These are phyloP conservation scores for Euptelea pleiosperma DNA, from an alignment of 164 flowering plant genomes.

Conservation along the genomic window DNA sequence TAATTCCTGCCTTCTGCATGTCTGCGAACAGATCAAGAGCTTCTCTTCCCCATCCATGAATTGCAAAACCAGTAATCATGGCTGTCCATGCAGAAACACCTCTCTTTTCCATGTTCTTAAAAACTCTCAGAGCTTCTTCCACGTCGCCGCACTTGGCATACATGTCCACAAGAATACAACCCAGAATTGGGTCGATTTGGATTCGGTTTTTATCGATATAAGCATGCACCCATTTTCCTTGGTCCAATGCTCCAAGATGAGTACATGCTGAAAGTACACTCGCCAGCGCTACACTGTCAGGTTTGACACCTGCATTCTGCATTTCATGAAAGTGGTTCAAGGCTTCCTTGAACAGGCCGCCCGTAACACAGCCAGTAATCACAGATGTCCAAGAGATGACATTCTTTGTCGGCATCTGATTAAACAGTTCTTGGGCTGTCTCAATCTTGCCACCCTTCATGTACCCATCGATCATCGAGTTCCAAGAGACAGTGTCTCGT, in stretches of 20 bases:
- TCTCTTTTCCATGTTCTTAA: slow-evolving; percentile 22
- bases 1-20: slow-evolving; percentile 35
- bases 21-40: slow-evolving; percentile 35
- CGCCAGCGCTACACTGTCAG: slow-evolving; percentile 32
- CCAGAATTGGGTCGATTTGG: slow-evolving; percentile 33
- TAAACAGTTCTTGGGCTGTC: slow-evolving; percentile 28
- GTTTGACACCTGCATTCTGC: slow-evolving; percentile 38
- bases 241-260: slow-evolving; percentile 42
- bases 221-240: slow-evolving; percentile 50
- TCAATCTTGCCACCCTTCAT: slow-evolving; percentile 27
- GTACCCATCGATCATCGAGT: slow-evolving; percentile 43
- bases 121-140: slow-evolving; percentile 37
- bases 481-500: slow-evolving; percentile 47
- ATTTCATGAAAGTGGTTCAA: slow-evolving; percentile 34
- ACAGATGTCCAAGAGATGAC: slow-evolving; percentile 24
- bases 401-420: slow-evolving; percentile 14
- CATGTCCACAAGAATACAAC: slow-evolving; percentile 49
- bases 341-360: slow-evolving; percentile 17
- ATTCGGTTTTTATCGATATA: slow-evolving; percentile 32
- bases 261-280: slow-evolving; percentile 45
- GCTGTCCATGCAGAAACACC: slow-evolving; percentile 47
- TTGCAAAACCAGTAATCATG: slow-evolving; percentile 44
- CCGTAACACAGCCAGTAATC: slow-evolving; percentile 17
- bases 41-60: slow-evolving; percentile 48
- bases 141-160: slow-evolving; percentile 48